Base-by-base conservation (phyloP, 2,329 filamentous ascomycete genomes). In the Cladosporium sp. region DNA sequence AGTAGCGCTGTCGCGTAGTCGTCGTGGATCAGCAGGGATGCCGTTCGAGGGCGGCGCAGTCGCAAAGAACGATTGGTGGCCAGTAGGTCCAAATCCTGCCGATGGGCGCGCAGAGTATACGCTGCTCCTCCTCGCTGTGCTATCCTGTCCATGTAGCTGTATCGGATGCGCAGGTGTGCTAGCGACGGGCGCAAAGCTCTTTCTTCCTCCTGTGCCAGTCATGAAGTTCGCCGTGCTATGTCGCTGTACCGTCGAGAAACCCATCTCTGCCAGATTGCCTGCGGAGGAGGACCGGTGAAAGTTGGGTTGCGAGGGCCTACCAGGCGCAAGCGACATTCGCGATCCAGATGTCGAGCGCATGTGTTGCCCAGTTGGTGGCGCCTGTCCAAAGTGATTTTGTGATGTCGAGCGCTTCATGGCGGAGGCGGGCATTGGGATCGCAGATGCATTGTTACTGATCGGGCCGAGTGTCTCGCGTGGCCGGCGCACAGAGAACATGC, bases 341-440 rank as follows among this genome's bases (percentile, higher is more conserved):
- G 89, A 90, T 75, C 89, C 90, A 68, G 93, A 97, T 72, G 91
- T 87, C 30, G 92, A 92, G 72, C 94, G 92, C 71, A 83, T 88
- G 82, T 96, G 91, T 76, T 89, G 88, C 63, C 85, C 84, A 64
- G 88, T 88, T 74, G 86, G 89, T 54, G 86, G 87, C 65, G 83
- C 82, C 74, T 85, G 85, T 66, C 86, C 85, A 73, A 88, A 83
- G 75, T 88, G 87, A 68, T 88, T 88, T 71, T 88, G 88, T 14
- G 92, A 93, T 75, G 89, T 95, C 32, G 91, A 91, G 77, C 95
- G 91, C 83, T 99, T 99, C 85, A 99, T 90, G 48, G 93, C 92
- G 48, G 94, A 98, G 30, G 91, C 86, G 10, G 95, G 94, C 80
- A 96, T 92, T 23, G 95, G 95, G 68, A 99, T 91, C 25, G 88